Evolutionary conservation across 768 basidiomycete species (phyloP), one percentile per base, ranked within the genome.

Genomic region (Phylloporus arenicola): DNA sequence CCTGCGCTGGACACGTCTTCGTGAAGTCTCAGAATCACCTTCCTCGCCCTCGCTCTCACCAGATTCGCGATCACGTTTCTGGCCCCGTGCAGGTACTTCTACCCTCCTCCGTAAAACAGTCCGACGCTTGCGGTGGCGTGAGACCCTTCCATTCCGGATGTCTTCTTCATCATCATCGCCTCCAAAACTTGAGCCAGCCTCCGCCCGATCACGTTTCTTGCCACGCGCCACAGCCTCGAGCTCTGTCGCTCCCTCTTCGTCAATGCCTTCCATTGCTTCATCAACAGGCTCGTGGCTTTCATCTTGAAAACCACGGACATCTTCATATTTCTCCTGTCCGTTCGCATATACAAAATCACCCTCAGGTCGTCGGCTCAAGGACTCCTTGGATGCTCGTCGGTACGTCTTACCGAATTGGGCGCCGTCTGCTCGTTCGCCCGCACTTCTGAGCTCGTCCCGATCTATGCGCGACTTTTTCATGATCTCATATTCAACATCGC

Each of bases 141-240:
- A 71, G 40, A 70, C 57, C 56, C 73, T 76, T 39, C 71, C 70
- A 53, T 73, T 72, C 44, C 60, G 68, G 34, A 68, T 65, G 30
- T 69, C 70, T 1, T 69, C 70, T 2, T 71, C 69, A 14, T 73
- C 71, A 6, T 71, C 68, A 55, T 86, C 85, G 22, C 77, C 81
- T 41, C 80, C 86, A 59, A 87, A 82, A 0, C 78, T 80, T 4
- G 85, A 86, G 7, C 78, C 86, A 48, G 84, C 84, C 61, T 86
- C 85, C 7, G 78, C 75, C 35, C 84, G 82, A 65, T 85, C 85
- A 54, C 88, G 82, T 70, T 91, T 91, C 73, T 78, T 86, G 40
- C 86, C 86, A 52, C 68, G 57, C 27, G 64, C 58, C 50, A 68
- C 59, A 42, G 68, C 65, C 48, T 59, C 64, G 43, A 74, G 64